Conservation (phyloP, 2,329 filamentous ascomycete species). For the Pyrenophora seminiperda region DNA sequence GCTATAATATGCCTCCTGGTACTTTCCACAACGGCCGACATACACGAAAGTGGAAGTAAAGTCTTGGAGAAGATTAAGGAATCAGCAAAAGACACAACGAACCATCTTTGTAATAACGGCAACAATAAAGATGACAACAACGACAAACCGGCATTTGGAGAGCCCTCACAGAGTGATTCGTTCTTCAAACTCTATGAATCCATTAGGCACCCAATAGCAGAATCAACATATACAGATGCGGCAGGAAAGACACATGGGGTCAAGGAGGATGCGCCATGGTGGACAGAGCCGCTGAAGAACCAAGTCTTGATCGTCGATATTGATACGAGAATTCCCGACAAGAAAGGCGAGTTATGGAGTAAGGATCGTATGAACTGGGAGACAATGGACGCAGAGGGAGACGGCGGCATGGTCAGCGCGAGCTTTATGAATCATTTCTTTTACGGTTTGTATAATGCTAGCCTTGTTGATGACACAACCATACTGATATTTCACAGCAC, state of each 20-base stretch:
- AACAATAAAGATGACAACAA: too few species aligned
- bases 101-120: constrained; percentile 18
- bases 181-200: constrained; percentile 18
- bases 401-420: constrained; percentile 43
- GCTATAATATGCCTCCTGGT: constrained; percentile 18
- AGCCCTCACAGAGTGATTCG: constrained; percentile 11
- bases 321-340: constrained; percentile 33
- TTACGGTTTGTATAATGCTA: constrained; percentile 28
- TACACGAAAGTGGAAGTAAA: constrained; percentile 10
- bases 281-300: constrained; percentile 31
- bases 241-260: constrained; percentile 16
- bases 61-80: constrained; percentile 21
- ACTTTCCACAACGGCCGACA: constrained; percentile 14
- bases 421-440: constrained; percentile 50
- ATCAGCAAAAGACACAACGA: constrained; percentile 16
- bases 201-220: constrained; percentile 17
- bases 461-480: neutral
- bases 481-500: constrained; percentile 24
- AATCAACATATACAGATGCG: constrained; percentile 16
- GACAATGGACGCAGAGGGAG: constrained; percentile 24
- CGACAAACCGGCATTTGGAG: constrained; percentile 8
- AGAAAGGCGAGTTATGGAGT: constrained; percentile 31
- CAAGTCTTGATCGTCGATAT: constrained; percentile 39
- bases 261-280: constrained; percentile 26
- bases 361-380: constrained; percentile 30